phyloP scores from a whole-genome alignment of 148 eudicot species.

The Arctostaphylos glauca region DNA sequence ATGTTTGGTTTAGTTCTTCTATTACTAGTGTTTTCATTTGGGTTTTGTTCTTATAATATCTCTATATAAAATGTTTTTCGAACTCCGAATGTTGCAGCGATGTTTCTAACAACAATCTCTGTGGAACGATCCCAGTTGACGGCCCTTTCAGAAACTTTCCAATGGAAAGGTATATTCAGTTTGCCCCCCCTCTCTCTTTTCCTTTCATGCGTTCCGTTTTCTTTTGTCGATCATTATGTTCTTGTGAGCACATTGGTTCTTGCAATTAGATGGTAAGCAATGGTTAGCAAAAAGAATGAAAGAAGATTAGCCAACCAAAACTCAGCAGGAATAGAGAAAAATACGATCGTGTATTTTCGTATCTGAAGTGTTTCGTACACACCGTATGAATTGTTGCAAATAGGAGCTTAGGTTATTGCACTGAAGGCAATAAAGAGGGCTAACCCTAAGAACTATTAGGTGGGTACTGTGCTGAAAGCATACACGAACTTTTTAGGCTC shows the following conservation, averaged over 20 bases:
- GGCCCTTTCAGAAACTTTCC: slow-evolving; percentile 48
- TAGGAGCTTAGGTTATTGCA: background rate
- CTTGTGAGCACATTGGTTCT: background rate
- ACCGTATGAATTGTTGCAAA: background rate
- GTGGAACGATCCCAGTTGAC: slow-evolving; percentile 60
- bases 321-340: background rate
- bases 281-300: background rate
- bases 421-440: background rate
- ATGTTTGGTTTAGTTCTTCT: background rate
- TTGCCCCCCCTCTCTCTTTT: background rate
- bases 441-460: background rate
- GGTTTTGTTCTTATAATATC: background rate
- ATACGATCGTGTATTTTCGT: too few relatives aligned
- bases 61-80: background rate
- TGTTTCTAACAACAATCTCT: slow-evolving; percentile 47
- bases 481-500: background rate
- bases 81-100: slow-evolving; percentile 35
- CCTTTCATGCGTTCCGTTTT: background rate
- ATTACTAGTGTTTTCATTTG: background rate
- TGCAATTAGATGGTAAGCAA: background rate
- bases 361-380: background rate
- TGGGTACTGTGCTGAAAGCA: background rate
- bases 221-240: background rate
- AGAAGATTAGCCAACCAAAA: background rate
- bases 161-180: slow-evolving; percentile 38